These are phyloP conservation scores for Rhodotorula babjevae DNA, from an alignment of 768 basidiomycete genomes.

Conservation along the genomic window DNA sequence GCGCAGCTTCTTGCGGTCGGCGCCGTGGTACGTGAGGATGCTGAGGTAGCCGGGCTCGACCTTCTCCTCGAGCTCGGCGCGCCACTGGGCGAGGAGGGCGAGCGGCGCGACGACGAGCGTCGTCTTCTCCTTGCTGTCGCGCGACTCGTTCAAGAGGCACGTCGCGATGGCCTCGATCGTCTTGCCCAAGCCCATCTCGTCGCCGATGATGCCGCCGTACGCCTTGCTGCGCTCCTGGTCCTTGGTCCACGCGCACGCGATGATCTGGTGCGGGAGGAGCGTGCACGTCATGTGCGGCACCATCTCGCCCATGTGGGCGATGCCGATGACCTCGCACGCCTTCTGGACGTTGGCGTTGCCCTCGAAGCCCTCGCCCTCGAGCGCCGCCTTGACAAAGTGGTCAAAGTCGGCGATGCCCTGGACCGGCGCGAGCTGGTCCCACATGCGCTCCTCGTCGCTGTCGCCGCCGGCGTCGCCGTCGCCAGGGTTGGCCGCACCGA, in stretches of 20 bases:
- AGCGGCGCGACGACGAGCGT: constrained; percentile 62
- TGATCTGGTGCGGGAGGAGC: constrained; percentile 60
- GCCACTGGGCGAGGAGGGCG: constrained; percentile 61
- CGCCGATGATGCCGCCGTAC: constrained; percentile 31
- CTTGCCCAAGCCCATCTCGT: constrained; percentile 71
- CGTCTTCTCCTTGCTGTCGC: constrained; percentile 56
- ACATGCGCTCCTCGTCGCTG: neutral
- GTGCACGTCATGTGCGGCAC: constrained; percentile 60
- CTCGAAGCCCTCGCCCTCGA: constrained; percentile 29
- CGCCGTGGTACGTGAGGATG: constrained; percentile 62
- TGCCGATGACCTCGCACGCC: constrained; percentile 56
- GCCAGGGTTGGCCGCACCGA: neutral
- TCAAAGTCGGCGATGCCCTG: constrained; percentile 1
- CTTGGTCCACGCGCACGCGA: constrained; percentile 59
- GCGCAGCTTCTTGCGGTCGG: constrained; percentile 47
- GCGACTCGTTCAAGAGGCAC: constrained; percentile 57
- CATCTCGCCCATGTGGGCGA: constrained; percentile 53
- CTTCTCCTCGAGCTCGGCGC: constrained; percentile 53
- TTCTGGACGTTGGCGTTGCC: constrained; percentile 58
- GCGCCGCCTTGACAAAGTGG: constrained; percentile 10
- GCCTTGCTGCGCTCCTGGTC: constrained; percentile 23
- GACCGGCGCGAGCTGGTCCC: neutral
- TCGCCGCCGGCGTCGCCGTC: neutral
- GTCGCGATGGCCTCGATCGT: constrained; percentile 87
- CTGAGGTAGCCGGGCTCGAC: constrained; percentile 46